phyloP scores from a whole-genome alignment of 1,284 basidiomycete genomes.

The Cutaneotrichosporon sp. region DNA sequence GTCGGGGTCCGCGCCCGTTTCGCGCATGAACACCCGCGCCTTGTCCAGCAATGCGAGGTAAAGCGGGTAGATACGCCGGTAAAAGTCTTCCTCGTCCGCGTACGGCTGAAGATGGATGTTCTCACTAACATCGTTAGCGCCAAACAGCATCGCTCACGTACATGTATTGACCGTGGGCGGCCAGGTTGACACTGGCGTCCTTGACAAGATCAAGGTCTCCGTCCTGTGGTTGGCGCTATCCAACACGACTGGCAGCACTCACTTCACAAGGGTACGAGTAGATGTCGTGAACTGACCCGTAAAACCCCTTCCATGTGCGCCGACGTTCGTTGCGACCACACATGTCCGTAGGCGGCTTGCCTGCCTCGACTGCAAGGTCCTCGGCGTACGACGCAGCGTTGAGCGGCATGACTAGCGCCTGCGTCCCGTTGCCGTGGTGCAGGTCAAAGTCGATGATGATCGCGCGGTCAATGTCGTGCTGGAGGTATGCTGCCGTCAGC shows the following conservation, averaged over 20 bases:
- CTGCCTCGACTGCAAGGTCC: conserved; percentile 54
- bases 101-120: conserved; percentile 85
- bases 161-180: conserved; percentile 82
- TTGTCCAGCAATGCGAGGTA: conserved; percentile 67
- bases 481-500: conserved; percentile 62
- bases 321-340: conserved; percentile 43
- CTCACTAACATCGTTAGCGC: conserved; percentile 50
- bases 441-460: conserved; percentile 91
- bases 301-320: conserved; percentile 67
- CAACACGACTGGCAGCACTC: conserved; percentile 11
- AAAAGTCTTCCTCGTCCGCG: conserved; percentile 68
- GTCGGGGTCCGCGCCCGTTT: conserved; percentile 61
- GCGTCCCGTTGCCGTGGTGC: conserved; percentile 93
- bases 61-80: conserved; percentile 64
- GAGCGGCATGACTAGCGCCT: conserved; percentile 83
- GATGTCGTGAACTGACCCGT: conserved; percentile 85
- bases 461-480: conserved; percentile 70
- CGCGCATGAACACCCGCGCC: conserved; percentile 66
- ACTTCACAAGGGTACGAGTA: conserved; percentile 87
- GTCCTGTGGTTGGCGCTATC: conserved; percentile 54
- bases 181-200: conserved; percentile 76
- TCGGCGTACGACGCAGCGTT: conserved; percentile 77
- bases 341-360: conserved; percentile 39
- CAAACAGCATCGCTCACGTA: conserved; percentile 13
- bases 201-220: conserved; percentile 71